These are phyloP conservation scores for Suillus sp. DNA, from an alignment of 768 basidiomycete species.

Conservation along the genomic window DNA sequence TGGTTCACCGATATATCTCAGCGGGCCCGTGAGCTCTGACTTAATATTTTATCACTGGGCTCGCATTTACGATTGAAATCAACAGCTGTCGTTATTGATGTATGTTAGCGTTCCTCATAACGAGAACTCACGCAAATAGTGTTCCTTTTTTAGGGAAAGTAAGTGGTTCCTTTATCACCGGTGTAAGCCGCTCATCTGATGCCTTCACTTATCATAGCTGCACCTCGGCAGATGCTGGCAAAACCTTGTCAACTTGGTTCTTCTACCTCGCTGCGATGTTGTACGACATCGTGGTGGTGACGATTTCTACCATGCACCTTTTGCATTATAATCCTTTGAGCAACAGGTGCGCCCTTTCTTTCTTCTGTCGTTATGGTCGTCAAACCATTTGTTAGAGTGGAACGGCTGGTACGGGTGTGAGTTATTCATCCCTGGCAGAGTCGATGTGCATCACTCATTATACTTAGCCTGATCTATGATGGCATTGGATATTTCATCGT, in stretches of 20 bases:
- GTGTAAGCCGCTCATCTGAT: not conserved
- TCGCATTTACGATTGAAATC: constrained; percentile 11
- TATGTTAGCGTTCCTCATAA: constrained; percentile 19
- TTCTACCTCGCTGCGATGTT: constrained; percentile 60
- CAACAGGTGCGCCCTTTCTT: no score
- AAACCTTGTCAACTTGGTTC: constrained; percentile 48
- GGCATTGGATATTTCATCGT: no score
- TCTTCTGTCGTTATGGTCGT: no score
- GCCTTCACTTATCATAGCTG: constrained; percentile 44
- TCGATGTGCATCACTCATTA: no score
- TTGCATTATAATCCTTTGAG: no score
- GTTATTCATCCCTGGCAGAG: no score
- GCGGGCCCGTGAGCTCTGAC: constrained; percentile 46
- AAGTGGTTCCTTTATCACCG: constrained; percentile 11
- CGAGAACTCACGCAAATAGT: constrained; percentile 2
- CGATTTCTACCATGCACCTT: constrained; percentile 4
- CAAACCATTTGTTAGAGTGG: no score
- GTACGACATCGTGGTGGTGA: constrained; percentile 56
- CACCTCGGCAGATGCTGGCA: constrained; percentile 36
- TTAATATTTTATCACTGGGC: constrained; percentile 11
- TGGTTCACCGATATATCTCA: constrained; percentile 57
- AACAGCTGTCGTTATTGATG: constrained; percentile 22
- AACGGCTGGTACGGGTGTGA: no score
- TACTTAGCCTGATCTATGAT: no score
- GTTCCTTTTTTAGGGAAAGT: constrained; percentile 39